Conservation (phyloP, 2,329 filamentous ascomycete genomes). For the Diplodia sapinea region DNA sequence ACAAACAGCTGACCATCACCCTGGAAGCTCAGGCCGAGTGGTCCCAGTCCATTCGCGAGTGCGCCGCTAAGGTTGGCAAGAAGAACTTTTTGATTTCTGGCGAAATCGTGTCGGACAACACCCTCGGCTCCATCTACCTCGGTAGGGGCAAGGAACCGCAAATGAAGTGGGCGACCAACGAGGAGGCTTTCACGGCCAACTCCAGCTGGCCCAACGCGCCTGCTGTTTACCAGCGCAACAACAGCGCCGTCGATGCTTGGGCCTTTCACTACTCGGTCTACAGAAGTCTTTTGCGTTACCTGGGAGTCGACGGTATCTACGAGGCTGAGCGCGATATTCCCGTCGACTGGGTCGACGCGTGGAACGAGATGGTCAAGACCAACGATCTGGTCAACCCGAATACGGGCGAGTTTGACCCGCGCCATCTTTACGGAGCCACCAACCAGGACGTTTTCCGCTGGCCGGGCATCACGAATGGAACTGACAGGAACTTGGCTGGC, state of each 20-base stretch:
- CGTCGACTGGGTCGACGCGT: constrained; percentile 57
- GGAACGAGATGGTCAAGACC: constrained; percentile 62
- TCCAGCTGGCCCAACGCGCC: constrained; percentile 48
- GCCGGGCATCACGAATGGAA: constrained; percentile 64
- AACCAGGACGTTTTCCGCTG: constrained; percentile 72
- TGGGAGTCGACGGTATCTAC: constrained; percentile 18
- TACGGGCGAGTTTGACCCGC: constrained; percentile 66
- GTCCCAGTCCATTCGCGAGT: constrained; percentile 62
- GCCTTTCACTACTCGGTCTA: constrained; percentile 71
- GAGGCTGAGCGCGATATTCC: constrained; percentile 18
- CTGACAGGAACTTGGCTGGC: constrained; percentile 62
- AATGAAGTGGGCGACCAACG: constrained; percentile 56
- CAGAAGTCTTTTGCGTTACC: constrained; percentile 42
- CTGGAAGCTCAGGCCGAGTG: constrained; percentile 66
- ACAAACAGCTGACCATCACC: constrained; percentile 69
- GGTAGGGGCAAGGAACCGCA: constrained; percentile 65
- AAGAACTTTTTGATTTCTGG: constrained; percentile 69
- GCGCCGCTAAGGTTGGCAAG: constrained; percentile 63
- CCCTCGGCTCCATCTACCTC: constrained; percentile 63
- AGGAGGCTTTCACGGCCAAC: constrained; percentile 55
- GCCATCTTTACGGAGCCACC: constrained; percentile 68
- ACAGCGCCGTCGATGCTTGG: constrained; percentile 63
- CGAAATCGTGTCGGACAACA: constrained; percentile 58
- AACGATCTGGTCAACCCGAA: constrained; percentile 67
- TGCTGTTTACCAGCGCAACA: constrained; percentile 56